Conservation (phyloP, 805 yeast species). For the Metschnikowia lunata region DNA sequence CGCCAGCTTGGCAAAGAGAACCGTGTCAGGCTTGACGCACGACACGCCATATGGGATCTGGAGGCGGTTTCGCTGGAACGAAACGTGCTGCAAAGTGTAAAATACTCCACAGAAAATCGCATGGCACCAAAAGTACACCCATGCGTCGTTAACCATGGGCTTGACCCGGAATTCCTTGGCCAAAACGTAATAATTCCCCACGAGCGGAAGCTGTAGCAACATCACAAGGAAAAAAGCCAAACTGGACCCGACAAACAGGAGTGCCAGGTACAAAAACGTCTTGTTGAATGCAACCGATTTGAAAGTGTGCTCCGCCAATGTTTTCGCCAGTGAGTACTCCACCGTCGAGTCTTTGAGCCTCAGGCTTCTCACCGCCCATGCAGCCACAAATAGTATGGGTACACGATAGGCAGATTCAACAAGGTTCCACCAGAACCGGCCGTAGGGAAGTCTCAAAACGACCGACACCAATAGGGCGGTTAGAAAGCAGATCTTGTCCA, state of each 20-base stretch:
- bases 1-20: constrained; percentile 24
- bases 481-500: constrained; percentile 28
- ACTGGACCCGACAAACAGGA: constrained; percentile 7
- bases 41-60: constrained; percentile 37
- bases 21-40: constrained; percentile 37
- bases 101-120: constrained; percentile 36
- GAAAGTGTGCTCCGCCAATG: constrained; percentile 29
- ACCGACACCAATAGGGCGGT: constrained; percentile 25
- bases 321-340: constrained; percentile 28
- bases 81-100: constrained; percentile 49
- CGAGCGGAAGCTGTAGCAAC: constrained; percentile 25
- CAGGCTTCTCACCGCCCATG: constrained; percentile 23
- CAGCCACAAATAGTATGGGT: constrained; percentile 30
- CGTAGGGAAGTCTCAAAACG: constrained; percentile 25
- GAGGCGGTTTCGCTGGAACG: constrained; percentile 54
- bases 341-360: constrained; percentile 27
- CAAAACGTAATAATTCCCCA: constrained; percentile 23
- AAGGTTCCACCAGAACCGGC: constrained; percentile 23
- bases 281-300: constrained; percentile 14
- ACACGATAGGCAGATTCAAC: constrained; percentile 23
- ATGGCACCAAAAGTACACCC: constrained; percentile 49
- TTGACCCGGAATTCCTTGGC: constrained; percentile 37
- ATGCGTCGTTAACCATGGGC: constrained; percentile 39
- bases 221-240: constrained; percentile 21
- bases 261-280: constrained; percentile 15